A percentile compares a stretch with the other conserved stretches of the same genome.
phyloP scores from a whole-genome alignment of 2,329 filamentous ascomycete species.

The Stemphylium vesicarium region DNA sequence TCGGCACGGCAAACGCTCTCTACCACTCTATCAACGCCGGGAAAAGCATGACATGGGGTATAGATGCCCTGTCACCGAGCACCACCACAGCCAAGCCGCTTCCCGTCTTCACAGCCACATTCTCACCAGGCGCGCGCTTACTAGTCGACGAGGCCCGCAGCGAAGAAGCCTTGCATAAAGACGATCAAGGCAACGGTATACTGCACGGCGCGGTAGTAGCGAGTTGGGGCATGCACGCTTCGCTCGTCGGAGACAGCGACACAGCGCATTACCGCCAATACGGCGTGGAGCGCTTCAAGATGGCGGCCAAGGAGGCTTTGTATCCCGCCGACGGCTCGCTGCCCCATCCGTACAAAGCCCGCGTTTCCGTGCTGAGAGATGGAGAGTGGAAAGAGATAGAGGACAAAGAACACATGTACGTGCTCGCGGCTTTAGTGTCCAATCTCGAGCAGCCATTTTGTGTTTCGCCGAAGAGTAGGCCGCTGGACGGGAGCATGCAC shows the following conservation, averaged over 20 bases:
- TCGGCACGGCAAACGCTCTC: constrained; percentile 59
- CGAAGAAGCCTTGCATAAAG: constrained; percentile 45
- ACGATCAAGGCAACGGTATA: constrained; percentile 30
- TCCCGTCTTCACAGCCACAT: constrained; percentile 53
- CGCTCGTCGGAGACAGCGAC: constrained; percentile 89
- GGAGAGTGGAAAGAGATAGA: constrained; percentile 45
- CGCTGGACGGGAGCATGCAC: constrained; percentile 72
- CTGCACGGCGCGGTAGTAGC: constrained; percentile 80
- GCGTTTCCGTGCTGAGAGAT: constrained; percentile 53
- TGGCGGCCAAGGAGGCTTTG: constrained; percentile 82
- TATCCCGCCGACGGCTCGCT: constrained; percentile 59
- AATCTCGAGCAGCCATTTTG: constrained; percentile 82
- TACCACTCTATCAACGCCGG: constrained; percentile 53
- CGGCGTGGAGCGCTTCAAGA: constrained; percentile 79
- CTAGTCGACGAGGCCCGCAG: constrained; percentile 54
- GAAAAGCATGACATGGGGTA: constrained; percentile 50
- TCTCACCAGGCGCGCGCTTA: constrained; percentile 54
- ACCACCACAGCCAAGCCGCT: constrained; percentile 44
- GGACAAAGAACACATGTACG: constrained; percentile 70
- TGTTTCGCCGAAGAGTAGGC: constrained; percentile 75
- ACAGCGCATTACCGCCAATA: constrained; percentile 79
- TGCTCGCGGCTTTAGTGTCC: constrained; percentile 77
- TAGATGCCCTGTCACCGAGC: constrained; percentile 47
- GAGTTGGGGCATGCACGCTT: constrained; percentile 89
- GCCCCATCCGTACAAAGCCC: constrained; percentile 64